Evolutionary conservation across 768 basidiomycete species (phyloP).

Genomic region (Saitozyma podzolica): DNA sequence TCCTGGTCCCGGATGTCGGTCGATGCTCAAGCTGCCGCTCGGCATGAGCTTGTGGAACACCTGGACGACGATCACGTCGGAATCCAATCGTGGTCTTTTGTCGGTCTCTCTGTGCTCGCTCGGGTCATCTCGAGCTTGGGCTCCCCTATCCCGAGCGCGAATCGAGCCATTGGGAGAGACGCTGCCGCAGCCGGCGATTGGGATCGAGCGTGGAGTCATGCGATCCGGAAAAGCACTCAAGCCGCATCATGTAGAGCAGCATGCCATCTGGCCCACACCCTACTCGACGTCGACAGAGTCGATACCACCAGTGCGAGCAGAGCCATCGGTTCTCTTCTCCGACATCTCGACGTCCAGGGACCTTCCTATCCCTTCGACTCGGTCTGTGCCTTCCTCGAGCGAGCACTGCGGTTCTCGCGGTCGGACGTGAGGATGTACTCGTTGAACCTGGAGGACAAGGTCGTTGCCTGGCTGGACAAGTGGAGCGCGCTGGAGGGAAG

Average conservation of each 20-base stretch:
- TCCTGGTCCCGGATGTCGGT: slow-evolving; percentile 70
- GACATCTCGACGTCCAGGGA: slow-evolving; percentile 86
- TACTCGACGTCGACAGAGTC: slow-evolving; percentile 56
- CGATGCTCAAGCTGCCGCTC: slow-evolving; percentile 62
- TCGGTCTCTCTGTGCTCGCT: slow-evolving; percentile 52
- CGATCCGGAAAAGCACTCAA: slow-evolving; percentile 69
- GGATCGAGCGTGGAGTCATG: slow-evolving; percentile 71
- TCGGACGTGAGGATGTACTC: slow-evolving; percentile 81
- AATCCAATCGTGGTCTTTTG: slow-evolving; percentile 80
- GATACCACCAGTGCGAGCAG: slow-evolving; percentile 62
- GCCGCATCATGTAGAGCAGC: slow-evolving; percentile 76
- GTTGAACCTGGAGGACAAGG: slow-evolving; percentile 82
- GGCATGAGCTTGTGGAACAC: slow-evolving; percentile 62
- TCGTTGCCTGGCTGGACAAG: slow-evolving; percentile 75
- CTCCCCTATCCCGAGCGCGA: not conserved
- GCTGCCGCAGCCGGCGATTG: slow-evolving; percentile 26
- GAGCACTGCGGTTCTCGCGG: slow-evolving; percentile 68
- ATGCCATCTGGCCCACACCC: slow-evolving; percentile 44
- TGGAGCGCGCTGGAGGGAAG: slow-evolving; percentile 62
- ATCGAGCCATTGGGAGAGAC: not conserved
- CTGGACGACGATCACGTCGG: slow-evolving; percentile 65
- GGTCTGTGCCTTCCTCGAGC: slow-evolving; percentile 76
- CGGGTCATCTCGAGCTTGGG: not conserved
- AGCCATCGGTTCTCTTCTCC: slow-evolving; percentile 76
- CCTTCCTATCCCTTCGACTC: slow-evolving; percentile 84